Percentiles rank a stretch among this genome's conserved stretches.
Evolutionary conservation across 176 grass and related monocot species (phyloP).

Genomic region (Tillandsia leiboldiana): DNA sequence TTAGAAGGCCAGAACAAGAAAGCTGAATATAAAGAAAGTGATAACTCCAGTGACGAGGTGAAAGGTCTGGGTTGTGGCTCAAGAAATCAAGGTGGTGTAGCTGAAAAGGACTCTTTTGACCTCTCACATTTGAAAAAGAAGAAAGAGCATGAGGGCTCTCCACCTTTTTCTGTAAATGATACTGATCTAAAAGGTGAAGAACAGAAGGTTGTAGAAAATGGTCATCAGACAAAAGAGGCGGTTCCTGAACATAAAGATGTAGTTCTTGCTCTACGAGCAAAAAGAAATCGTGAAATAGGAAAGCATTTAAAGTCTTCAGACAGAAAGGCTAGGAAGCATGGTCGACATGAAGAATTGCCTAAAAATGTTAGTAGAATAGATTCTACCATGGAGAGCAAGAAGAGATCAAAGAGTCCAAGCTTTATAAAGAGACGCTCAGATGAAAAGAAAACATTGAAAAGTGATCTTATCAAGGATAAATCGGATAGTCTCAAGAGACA

Average conservation of each 20-base stretch:
- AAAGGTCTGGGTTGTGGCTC: conserved; percentile 20
- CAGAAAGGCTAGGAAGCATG: conserved; percentile 35
- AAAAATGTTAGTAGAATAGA: conserved; percentile 20
- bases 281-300: conserved; percentile 22
- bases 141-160: background rate
- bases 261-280: conserved; percentile 31
- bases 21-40: conserved; percentile 22
- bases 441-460: conserved; percentile 35
- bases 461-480: conserved; percentile 20
- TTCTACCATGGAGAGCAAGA: conserved; percentile 30
- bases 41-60: conserved; percentile 24
- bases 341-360: conserved; percentile 14
- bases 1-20: conserved; percentile 30
- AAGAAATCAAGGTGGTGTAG: conserved; percentile 22
- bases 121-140: conserved; percentile 35
- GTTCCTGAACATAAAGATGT: conserved; percentile 30
- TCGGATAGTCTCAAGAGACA: conserved; percentile 26
- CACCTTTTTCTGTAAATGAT: conserved; percentile 14
- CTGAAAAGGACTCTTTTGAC: conserved; percentile 16
- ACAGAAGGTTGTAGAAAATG: conserved; percentile 29
- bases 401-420: conserved; percentile 36
- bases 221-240: conserved; percentile 13
- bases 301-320: conserved; percentile 31
- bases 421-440: conserved; percentile 22
- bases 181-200: conserved; percentile 24